phyloP scores from a whole-genome alignment of 2,329 filamentous ascomycete species.

The Epichloe sibirici region DNA sequence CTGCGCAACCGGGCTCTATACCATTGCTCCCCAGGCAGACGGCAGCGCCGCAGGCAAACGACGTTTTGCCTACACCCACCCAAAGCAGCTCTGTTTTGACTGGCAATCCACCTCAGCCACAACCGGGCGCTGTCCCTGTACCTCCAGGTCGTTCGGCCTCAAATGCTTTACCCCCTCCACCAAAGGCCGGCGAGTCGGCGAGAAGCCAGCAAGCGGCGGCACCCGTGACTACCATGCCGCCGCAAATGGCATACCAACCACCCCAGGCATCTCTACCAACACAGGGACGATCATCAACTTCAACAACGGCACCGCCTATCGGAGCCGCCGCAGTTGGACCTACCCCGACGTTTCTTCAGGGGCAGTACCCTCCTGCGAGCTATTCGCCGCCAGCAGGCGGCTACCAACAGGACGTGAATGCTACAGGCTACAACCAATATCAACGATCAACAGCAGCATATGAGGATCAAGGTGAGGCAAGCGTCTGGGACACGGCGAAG shows the following conservation, averaged over 20 bases:
- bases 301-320: constrained; percentile 15
- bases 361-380: constrained; percentile 15
- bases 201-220: constrained; percentile 22
- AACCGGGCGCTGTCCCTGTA: constrained; percentile 43
- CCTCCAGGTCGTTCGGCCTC: constrained; percentile 17
- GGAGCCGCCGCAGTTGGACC: background rate
- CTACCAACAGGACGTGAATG: constrained; percentile 43
- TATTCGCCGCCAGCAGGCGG: constrained; percentile 36
- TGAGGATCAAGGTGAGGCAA: constrained; percentile 21
- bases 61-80: constrained; percentile 32
- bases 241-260: constrained; percentile 37
- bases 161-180: constrained; percentile 34
- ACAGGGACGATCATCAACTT: constrained; percentile 34
- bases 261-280: constrained; percentile 28
- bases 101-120: constrained; percentile 38
- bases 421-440: constrained; percentile 36
- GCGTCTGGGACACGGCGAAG: constrained; percentile 45
- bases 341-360: constrained; percentile 15
- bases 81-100: constrained; percentile 14
- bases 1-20: constrained; percentile 34
- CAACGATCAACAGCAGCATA: constrained; percentile 29
- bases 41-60: constrained; percentile 21
- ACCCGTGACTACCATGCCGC: constrained; percentile 25
- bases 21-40: constrained; percentile 34
- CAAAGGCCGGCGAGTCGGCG: constrained; percentile 34